Percentiles rank a stretch among this genome's conserved stretches.
These are phyloP conservation scores for Osmanthus fragrans DNA, from an alignment of 257 asterid species.

Conservation along the genomic window DNA sequence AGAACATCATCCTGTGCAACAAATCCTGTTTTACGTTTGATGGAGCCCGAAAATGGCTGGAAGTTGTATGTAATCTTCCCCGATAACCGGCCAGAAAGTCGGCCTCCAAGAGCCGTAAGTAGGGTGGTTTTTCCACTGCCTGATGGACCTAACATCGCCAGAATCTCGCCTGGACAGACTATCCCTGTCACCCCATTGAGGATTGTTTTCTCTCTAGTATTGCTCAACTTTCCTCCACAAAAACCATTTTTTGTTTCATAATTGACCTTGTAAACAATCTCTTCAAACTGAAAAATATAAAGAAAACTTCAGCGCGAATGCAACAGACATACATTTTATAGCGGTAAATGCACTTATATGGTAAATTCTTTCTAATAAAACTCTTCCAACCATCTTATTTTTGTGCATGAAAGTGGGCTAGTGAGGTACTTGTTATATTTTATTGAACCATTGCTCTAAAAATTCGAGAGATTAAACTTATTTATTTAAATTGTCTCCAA, in stretches of 20 bases:
- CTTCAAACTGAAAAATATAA: constrained; percentile 69
- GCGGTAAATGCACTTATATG: not conserved
- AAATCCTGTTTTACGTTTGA: constrained; percentile 80
- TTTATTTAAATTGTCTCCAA: not conserved
- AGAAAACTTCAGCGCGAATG: constrained; percentile 13
- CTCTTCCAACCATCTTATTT: too few relatives aligned
- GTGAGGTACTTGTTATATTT: not conserved
- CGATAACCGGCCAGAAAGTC: constrained; percentile 67
- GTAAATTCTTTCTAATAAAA: too few relatives aligned
- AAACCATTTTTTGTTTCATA: constrained; percentile 41
- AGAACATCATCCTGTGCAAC: constrained; percentile 86
- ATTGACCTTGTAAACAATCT: constrained; percentile 70
- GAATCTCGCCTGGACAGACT: constrained; percentile 87
- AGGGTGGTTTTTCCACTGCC: constrained; percentile 99
- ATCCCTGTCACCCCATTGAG: constrained; percentile 84
- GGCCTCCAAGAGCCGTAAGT: constrained; percentile 92
- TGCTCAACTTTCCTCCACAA: constrained; percentile 38
- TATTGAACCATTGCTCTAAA: not conserved
- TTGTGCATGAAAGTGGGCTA: not conserved
- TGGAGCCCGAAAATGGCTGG: constrained; percentile 72
- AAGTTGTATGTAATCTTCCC: constrained; percentile 86
- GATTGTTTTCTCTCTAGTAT: constrained; percentile 61
- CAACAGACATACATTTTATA: not conserved
- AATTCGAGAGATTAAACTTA: not conserved
- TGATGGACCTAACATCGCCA: constrained; percentile 97